Evolutionary conservation across 805 yeast genomes (phyloP).

Genomic region (Cyberlindnera petersonii): DNA sequence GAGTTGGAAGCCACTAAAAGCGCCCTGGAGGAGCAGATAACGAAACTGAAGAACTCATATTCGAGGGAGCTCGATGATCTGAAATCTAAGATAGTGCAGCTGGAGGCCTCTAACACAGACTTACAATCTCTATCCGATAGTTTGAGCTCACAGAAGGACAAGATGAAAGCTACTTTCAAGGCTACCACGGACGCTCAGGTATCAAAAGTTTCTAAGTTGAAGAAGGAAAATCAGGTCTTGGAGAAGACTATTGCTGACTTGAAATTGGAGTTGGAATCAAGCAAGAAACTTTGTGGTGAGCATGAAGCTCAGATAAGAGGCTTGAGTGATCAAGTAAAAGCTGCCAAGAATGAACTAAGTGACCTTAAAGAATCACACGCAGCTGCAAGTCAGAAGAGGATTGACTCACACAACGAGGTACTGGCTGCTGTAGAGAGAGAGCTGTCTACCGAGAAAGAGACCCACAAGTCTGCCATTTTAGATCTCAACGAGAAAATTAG

Average conservation of each 20-base stretch:
- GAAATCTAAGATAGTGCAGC: constrained; percentile 14
- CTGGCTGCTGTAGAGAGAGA: constrained; percentile 7
- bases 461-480: constrained; percentile 1
- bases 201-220: constrained; percentile 1
- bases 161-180: constrained; percentile 1
- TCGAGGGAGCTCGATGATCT: constrained; percentile 13
- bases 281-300: constrained; percentile 4
- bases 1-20: constrained; percentile 27
- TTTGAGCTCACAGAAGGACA: constrained; percentile 11
- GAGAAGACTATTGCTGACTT: constrained; percentile 7
- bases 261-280: constrained; percentile 14
- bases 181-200: constrained; percentile 1
- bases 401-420: constrained; percentile 5
- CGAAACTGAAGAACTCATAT: constrained; percentile 9
- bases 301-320: constrained; percentile 12
- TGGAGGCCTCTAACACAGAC: constrained; percentile 13
- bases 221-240: constrained; percentile 6
- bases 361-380: constrained; percentile 9
- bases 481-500: constrained; percentile 2
- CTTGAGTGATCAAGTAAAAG: constrained; percentile 12
- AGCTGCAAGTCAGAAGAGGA: neutral
- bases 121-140: constrained; percentile 9
- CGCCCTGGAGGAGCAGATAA: constrained; percentile 16
- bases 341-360: constrained; percentile 1
- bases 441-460: constrained; percentile 5